Conservation (phyloP, 495 filamentous ascomycete species). For the Tirmania nivea region DNA sequence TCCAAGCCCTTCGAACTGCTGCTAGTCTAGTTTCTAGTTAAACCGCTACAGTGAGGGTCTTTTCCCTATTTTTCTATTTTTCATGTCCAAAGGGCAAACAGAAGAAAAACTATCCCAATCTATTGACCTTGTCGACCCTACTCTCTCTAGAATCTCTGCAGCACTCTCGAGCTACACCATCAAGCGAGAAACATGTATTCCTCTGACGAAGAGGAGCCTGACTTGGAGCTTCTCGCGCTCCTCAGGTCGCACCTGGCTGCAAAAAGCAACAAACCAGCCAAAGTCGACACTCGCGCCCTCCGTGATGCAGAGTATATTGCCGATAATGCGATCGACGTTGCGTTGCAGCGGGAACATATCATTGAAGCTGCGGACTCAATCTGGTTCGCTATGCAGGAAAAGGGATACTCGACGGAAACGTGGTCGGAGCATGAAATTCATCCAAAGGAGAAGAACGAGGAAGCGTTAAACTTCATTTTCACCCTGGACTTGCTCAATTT, state of each 20-base stretch:
- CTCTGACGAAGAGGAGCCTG: slow-evolving; percentile 51
- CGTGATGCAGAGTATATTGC: slow-evolving; percentile 66
- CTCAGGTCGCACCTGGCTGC: slow-evolving; percentile 57
- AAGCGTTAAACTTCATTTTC: slow-evolving; percentile 75
- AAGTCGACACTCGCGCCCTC: slow-evolving; percentile 59
- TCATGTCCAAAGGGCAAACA: too few relatives aligned
- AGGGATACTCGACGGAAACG: slow-evolving; percentile 55
- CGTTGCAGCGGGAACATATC: slow-evolving; percentile 51
- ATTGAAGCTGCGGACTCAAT: slow-evolving; percentile 64
- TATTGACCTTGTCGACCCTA: too few relatives aligned
- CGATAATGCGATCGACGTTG: slow-evolving; percentile 84
- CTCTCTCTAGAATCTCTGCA: too few relatives aligned
- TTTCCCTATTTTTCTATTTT: too few relatives aligned
- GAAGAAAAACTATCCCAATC: too few relatives aligned
- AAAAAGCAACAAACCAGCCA: slow-evolving; percentile 25
- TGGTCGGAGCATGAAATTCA: slow-evolving; percentile 89
- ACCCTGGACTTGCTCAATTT: slow-evolving; percentile 95
- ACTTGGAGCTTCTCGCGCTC: slow-evolving; percentile 69
- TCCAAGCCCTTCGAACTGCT: too few relatives aligned
- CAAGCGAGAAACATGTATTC: slow-evolving; percentile 14
- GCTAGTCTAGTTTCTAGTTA: too few relatives aligned
- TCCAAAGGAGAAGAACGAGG: slow-evolving; percentile 54
- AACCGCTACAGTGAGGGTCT: too few relatives aligned
- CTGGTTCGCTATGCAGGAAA: slow-evolving; percentile 59
- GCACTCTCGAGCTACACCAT: slow-evolving; percentile 1